These are phyloP conservation scores for Hemileccinum rubropunctum DNA, from an alignment of 768 basidiomycete genomes.

Conservation along the genomic window DNA sequence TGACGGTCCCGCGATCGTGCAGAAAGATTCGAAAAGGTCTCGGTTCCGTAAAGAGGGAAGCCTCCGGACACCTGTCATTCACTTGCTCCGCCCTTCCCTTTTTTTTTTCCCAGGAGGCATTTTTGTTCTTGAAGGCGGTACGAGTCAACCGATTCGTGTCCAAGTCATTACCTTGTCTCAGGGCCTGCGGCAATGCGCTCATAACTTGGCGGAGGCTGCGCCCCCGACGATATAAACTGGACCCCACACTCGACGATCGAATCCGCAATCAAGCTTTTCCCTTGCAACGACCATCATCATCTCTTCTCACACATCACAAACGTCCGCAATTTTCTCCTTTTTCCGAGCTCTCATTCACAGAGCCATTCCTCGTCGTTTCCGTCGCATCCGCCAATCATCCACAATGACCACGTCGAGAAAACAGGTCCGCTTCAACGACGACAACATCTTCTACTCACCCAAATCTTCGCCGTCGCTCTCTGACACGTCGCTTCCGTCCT, in stretches of 20 bases:
- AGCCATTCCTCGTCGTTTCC: slow-evolving; percentile 11
- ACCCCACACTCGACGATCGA: not conserved
- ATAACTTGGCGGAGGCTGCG: slow-evolving; percentile 24
- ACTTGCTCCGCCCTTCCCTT: slow-evolving; percentile 9
- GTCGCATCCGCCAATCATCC: not conserved
- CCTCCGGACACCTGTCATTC: slow-evolving; percentile 19
- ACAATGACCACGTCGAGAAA: slow-evolving; percentile 22
- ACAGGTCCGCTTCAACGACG: slow-evolving; percentile 32
- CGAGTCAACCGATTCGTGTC: slow-evolving; percentile 12
- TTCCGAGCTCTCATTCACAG: slow-evolving; percentile 12
- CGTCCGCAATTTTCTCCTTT: slow-evolving; percentile 7
- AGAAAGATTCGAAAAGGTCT: not conserved
- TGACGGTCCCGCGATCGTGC: slow-evolving; percentile 6
- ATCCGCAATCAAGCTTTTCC: not conserved
- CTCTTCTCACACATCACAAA: slow-evolving; percentile 18
- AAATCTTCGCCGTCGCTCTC: slow-evolving; percentile 25
- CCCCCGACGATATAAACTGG: slow-evolving; percentile 20
- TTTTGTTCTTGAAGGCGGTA: slow-evolving; percentile 16
- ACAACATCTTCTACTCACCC: slow-evolving; percentile 34
- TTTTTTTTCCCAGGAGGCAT: slow-evolving; percentile 8
- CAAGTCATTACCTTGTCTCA: slow-evolving; percentile 12
- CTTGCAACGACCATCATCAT: slow-evolving; percentile 10
- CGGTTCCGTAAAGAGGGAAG: slow-evolving; percentile 4
- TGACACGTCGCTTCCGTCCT: slow-evolving; percentile 31
- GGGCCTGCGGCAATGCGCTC: slow-evolving; percentile 28